phyloP scores from a whole-genome alignment of 345 rosid species.

The Eucalyptus leucophloia region DNA sequence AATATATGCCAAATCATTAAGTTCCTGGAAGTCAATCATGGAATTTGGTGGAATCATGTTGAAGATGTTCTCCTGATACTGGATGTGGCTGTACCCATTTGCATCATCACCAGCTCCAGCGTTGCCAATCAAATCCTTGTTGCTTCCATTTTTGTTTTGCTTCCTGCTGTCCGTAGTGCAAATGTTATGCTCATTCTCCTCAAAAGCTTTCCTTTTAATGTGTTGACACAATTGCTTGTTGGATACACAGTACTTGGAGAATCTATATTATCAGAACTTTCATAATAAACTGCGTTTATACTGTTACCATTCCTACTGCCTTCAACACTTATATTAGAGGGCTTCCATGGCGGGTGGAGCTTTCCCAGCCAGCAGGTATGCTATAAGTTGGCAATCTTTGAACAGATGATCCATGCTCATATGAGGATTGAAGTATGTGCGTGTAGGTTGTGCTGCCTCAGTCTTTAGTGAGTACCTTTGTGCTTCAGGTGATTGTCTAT shows the following conservation, averaged over 20 bases:
- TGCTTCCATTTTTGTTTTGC: neutral
- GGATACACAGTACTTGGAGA: constrained; percentile 10
- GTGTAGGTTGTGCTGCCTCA: neutral
- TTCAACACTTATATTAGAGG: constrained; percentile 2
- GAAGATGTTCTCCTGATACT: constrained; percentile 6
- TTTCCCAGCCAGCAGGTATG: constrained; percentile 19
- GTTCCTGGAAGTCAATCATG: constrained; percentile 3
- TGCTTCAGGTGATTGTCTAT: neutral
- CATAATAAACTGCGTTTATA: neutral
- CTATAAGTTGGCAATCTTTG: constrained; percentile 19
- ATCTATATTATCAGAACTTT: neutral
- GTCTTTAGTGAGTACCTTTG: neutral
- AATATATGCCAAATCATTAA: neutral
- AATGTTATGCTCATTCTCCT: constrained; percentile 1
- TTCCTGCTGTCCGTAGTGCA: neutral
- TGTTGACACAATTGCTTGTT: neutral
- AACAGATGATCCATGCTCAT: constrained; percentile 20
- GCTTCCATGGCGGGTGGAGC: constrained; percentile 8
- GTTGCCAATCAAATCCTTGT: neutral
- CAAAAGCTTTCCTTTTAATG: constrained; percentile 8
- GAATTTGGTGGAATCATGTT: constrained; percentile 1
- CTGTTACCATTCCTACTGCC: neutral
- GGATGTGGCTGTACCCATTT: constrained; percentile 5
- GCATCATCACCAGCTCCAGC: neutral
- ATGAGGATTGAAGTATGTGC: neutral